Base-by-base conservation (phyloP, 2,329 filamentous ascomycete genomes). In the Penicillium psychrosexuale region DNA sequence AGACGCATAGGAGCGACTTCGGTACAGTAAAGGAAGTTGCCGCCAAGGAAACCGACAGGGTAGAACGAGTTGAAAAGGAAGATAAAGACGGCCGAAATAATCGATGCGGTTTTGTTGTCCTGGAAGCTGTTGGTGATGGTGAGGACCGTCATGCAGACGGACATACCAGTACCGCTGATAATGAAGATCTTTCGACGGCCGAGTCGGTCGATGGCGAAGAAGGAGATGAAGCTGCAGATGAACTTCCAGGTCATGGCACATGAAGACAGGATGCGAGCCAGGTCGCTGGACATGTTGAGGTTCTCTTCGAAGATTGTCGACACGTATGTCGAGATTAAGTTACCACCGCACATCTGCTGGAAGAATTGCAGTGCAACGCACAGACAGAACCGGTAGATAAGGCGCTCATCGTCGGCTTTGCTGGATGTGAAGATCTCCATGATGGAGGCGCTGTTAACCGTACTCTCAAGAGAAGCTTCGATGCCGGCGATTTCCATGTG, bases 191-290 rank as follows among this genome's bases (percentile, higher is more conserved):
- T 76, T n/a, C 78, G 75, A 12, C 78, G 75, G 5, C 80, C 80
- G 28, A 80, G 74, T 9, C 78, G 74, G 58, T 82, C 80, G 57
- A 82, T 80, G 44, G 77, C 77, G 62, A 80, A 75, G 66, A 82
- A 78, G 44, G 78, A 75, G 31, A 80, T 67, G 65, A 80, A 77
- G 15, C 77, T 79, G 37, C 77, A 79, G 19, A 82, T 58, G 64
- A 83, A 82, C 65, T 84, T 83, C 77, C 79, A 84, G 9, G 82
- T 83, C 46, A 83, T 71, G 12, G 80, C 79, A 24, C 78, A 80
- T 3, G 71, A 78, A 5, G 78, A 73, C 9, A 81, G 70, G 34
- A 78, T 65, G 17, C 60, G 61, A 9, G 64, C 66, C 15, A 63
- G 50, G 28, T 63, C 61, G 17, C 60, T 62, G 19, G 15, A n/a